Evolutionary conservation across 306 rosid genomes (phyloP).

Genomic region (Citrullus amarus): DNA sequence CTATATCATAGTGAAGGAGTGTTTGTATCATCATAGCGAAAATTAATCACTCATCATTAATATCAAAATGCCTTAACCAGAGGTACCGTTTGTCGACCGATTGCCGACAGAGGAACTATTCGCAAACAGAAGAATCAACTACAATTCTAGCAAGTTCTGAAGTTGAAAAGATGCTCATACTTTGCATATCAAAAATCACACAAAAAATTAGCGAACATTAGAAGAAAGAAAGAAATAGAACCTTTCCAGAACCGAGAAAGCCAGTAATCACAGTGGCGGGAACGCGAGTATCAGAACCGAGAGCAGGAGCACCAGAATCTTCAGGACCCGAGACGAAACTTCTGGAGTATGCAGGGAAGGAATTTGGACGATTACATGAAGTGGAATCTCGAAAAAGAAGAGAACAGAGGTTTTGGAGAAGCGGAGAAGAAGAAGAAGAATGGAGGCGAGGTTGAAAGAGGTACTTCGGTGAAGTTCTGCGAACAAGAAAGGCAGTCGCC

Average conservation of each 20-base stretch:
- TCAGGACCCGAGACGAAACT: constrained; percentile 23
- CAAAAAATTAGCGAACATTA: not conserved
- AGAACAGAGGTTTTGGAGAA: constrained; percentile 19
- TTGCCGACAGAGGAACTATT: not conserved
- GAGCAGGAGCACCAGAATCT: constrained; percentile 15
- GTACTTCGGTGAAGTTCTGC: constrained; percentile 23
- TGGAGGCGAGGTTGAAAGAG: constrained; percentile 21
- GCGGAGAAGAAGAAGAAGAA: constrained; percentile 5
- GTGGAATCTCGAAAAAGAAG: constrained; percentile 10
- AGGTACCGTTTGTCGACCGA: not conserved
- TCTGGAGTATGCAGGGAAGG: constrained; percentile 21
- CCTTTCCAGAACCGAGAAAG: constrained; percentile 95
- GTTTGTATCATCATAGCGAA: not conserved
- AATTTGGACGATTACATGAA: not conserved
- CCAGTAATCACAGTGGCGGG: constrained; percentile 83
- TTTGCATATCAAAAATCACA: not conserved
- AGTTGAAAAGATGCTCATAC: not conserved
- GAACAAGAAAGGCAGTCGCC: constrained; percentile 22
- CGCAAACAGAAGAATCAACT: not conserved
- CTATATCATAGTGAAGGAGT: no score
- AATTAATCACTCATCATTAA: not conserved
- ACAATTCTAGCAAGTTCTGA: not conserved
- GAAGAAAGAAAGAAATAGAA: not conserved
- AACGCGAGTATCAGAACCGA: constrained; percentile 47
- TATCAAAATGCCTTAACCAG: not conserved